Evolutionary conservation across 306 rosid species (phyloP).

Genomic region (Dalbergia oliveri): DNA sequence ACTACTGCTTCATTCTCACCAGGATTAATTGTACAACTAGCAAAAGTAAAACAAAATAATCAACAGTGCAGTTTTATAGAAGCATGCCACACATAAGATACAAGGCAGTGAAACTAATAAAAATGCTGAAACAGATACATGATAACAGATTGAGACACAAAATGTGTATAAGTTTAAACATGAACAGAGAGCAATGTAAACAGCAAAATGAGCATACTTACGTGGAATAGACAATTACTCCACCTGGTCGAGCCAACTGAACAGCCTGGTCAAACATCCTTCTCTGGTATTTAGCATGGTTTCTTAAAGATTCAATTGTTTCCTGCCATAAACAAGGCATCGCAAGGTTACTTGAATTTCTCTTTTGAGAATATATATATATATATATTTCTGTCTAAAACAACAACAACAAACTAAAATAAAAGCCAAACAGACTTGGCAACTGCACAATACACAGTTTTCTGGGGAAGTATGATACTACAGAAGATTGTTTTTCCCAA

Average conservation of each 20-base stretch:
- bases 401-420: not conserved
- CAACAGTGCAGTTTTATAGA: slow-evolving; percentile 40
- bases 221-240: slow-evolving; percentile 95
- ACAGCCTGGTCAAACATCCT: slow-evolving; percentile 95
- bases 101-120: slow-evolving; percentile 9
- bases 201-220: slow-evolving; percentile 57
- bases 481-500: not conserved
- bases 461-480: slow-evolving; percentile 19
- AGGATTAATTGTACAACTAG: slow-evolving; percentile 93
- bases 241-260: slow-evolving; percentile 84
- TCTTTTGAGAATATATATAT: not conserved
- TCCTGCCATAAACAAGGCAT: slow-evolving; percentile 63
- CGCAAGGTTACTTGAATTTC: slow-evolving; percentile 7
- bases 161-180: slow-evolving; percentile 24
- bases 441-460: slow-evolving; percentile 12
- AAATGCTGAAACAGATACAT: not conserved
- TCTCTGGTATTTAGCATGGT: slow-evolving; percentile 84
- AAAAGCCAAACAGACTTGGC: slow-evolving; percentile 7
- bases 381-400: not conserved
- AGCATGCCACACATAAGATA: not conserved
- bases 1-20: slow-evolving; percentile 99
- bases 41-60: slow-evolving; percentile 1
- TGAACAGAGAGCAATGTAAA: slow-evolving; percentile 7
- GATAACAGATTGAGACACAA: slow-evolving; percentile 3
- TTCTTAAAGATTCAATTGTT: slow-evolving; percentile 77